phyloP scores from a whole-genome alignment of 2,329 filamentous ascomycete species.

The Decorospora gaudefroyi region DNA sequence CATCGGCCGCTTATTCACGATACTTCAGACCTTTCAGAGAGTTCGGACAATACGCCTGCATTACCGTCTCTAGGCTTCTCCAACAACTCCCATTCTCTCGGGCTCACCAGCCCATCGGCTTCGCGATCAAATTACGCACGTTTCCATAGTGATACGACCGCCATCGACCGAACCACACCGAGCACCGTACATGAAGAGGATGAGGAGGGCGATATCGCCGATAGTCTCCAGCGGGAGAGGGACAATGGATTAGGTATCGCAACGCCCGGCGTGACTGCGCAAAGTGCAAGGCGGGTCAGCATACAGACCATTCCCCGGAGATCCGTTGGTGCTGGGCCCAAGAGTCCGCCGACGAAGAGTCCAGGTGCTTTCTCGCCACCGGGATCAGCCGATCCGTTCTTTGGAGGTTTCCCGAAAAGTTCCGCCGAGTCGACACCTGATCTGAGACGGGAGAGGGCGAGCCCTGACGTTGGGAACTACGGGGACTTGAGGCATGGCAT shows the following conservation, averaged over 20 bases:
- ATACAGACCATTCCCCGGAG: conserved; percentile 34
- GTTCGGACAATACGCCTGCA: conserved; percentile 33
- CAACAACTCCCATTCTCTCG: conserved; percentile 28
- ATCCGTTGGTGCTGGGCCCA: conserved; percentile 20
- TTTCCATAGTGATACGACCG: conserved; percentile 43
- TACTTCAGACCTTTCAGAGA: conserved; percentile 34
- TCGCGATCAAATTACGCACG: conserved; percentile 46
- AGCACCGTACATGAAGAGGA: conserved; percentile 38
- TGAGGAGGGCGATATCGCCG: conserved; percentile 43
- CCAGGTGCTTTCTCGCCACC: conserved; percentile 31
- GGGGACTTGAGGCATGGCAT: conserved; percentile 36
- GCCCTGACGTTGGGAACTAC: conserved; percentile 36
- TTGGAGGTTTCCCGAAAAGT: conserved; percentile 33
- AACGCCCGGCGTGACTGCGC: conserved; percentile 20
- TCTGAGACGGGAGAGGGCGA: conserved; percentile 39
- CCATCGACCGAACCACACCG: conserved; percentile 36
- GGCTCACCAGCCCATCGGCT: conserved; percentile 31
- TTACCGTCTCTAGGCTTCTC: conserved; percentile 37
- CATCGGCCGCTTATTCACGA: conserved; percentile 38
- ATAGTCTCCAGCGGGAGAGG: conserved; percentile 23
- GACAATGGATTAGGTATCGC: conserved; percentile 47
- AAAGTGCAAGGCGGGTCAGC: conserved; percentile 18
- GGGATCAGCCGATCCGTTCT: conserved; percentile 35
- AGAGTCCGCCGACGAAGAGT: conserved; percentile 28
- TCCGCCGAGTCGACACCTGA: conserved; percentile 41